Evolutionary conservation across 129 eudicot genomes (phyloP).

Genomic region (Heracleum sosnowskyi): DNA sequence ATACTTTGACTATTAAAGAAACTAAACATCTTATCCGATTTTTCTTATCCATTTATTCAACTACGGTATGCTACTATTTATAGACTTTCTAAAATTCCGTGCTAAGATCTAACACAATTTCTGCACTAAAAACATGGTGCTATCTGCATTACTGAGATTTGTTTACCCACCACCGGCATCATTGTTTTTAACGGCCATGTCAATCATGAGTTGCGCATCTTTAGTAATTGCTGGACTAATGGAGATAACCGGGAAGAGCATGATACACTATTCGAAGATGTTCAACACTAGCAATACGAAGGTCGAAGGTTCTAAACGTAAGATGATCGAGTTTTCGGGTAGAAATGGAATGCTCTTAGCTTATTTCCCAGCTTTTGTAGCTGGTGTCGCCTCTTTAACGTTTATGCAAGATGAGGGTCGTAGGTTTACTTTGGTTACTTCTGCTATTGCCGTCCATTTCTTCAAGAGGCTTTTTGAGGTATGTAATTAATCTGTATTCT

Average conservation of each 20-base stretch:
- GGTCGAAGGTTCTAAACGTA: background rate
- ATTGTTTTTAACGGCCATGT: constrained; percentile 18
- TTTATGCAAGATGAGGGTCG: constrained; percentile 32
- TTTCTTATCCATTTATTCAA: too few relatives aligned
- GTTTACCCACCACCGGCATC: constrained; percentile 28
- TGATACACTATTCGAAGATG: constrained; percentile 30
- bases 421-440: constrained; percentile 38
- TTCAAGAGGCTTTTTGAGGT: constrained; percentile 64
- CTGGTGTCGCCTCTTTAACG: constrained; percentile 27
- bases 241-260: constrained; percentile 31
- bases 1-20: too few relatives aligned
- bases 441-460: constrained; percentile 53
- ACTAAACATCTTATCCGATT: too few relatives aligned
- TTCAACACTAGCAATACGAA: constrained; percentile 9
- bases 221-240: constrained; percentile 19
- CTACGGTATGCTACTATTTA: too few relatives aligned
- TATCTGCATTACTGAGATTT: constrained; percentile 3
- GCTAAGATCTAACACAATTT: background rate
- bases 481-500: background rate
- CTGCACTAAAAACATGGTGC: constrained; percentile 5
- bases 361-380: constrained; percentile 31
- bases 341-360: constrained; percentile 26
- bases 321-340: constrained; percentile 20
- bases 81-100: background rate
- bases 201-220: constrained; percentile 15